phyloP scores from a whole-genome alignment of 257 asterid species.

The Lycium barbarum region DNA sequence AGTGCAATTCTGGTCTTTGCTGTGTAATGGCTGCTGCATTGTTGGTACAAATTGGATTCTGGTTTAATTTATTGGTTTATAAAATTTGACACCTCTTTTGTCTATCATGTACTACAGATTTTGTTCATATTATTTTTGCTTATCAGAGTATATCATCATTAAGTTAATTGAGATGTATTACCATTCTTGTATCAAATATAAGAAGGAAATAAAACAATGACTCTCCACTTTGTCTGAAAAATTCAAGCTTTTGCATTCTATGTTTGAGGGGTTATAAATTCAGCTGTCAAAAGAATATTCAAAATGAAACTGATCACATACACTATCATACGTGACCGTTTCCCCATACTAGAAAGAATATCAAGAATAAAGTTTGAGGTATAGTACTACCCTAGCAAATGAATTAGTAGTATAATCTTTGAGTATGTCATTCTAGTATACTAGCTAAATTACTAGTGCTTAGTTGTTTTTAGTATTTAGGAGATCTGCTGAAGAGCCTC shows the following conservation, averaged over 20 bases:
- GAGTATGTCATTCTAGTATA: not conserved
- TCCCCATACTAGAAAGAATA: slow-evolving; percentile 3
- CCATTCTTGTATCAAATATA: not conserved
- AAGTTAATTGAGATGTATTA: not conserved
- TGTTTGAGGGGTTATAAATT: not conserved
- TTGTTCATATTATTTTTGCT: not conserved
- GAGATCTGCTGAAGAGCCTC: slow-evolving; percentile 59
- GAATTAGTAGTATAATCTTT: not conserved
- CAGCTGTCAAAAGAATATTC: not conserved
- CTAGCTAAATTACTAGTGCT: slow-evolving; percentile 5
- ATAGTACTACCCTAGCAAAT: slow-evolving; percentile 21
- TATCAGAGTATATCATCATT: not conserved
- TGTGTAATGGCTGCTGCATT: slow-evolving; percentile 42
- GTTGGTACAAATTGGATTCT: slow-evolving; percentile 4
- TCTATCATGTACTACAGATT: slow-evolving; percentile 1
- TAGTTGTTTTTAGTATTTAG: slow-evolving; percentile 37
- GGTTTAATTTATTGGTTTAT: not conserved
- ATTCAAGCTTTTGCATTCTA: not conserved
- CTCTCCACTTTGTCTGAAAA: not conserved
- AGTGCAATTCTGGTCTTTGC: slow-evolving; percentile 41
- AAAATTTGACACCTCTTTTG: slow-evolving; percentile 28
- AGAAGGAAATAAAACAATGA: not conserved
- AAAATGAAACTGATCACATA: not conserved
- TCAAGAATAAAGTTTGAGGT: not conserved
- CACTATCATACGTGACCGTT: not conserved